phyloP scores from a whole-genome alignment of 768 basidiomycete species.

The Calocera viscosa region DNA sequence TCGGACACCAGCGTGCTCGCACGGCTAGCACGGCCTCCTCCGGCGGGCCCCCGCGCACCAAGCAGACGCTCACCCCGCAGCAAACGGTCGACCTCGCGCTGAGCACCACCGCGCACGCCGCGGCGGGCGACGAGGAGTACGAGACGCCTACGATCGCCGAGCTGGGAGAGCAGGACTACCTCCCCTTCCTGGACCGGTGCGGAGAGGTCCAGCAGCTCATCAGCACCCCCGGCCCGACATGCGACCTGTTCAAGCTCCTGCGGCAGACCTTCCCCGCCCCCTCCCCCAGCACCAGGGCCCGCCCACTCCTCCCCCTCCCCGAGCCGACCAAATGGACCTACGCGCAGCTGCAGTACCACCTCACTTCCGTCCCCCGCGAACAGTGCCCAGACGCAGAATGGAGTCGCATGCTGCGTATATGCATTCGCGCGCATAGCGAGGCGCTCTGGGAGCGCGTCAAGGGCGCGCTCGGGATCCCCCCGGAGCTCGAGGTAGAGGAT shows the following conservation, averaged over 20 bases:
- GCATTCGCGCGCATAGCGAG: slow-evolving; percentile 64
- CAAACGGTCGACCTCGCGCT: slow-evolving; percentile 14
- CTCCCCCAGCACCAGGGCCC: slow-evolving; percentile 20
- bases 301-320: slow-evolving; percentile 29
- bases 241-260: slow-evolving; percentile 58
- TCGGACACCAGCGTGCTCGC: neutral
- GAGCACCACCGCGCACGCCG: neutral
- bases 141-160: slow-evolving; percentile 55
- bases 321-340: slow-evolving; percentile 64
- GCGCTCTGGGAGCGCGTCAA: slow-evolving; percentile 88
- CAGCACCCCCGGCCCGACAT: slow-evolving; percentile 43
- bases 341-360: slow-evolving; percentile 51
- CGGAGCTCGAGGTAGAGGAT: slow-evolving; percentile 43
- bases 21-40: neutral
- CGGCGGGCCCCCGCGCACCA: neutral
- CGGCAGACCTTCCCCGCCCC: slow-evolving; percentile 41
- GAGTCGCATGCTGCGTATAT: slow-evolving; percentile 59
- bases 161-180: slow-evolving; percentile 60
- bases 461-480: slow-evolving; percentile 74
- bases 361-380: slow-evolving; percentile 51
- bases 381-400: slow-evolving; percentile 57
- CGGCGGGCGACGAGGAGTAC: neutral
- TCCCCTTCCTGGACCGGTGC: slow-evolving; percentile 79
- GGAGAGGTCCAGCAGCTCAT: slow-evolving; percentile 61
- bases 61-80: neutral